Conservation (phyloP, 2,329 filamentous ascomycete genomes). For the Ophiocordyceps camponoti-rufipedis region DNA sequence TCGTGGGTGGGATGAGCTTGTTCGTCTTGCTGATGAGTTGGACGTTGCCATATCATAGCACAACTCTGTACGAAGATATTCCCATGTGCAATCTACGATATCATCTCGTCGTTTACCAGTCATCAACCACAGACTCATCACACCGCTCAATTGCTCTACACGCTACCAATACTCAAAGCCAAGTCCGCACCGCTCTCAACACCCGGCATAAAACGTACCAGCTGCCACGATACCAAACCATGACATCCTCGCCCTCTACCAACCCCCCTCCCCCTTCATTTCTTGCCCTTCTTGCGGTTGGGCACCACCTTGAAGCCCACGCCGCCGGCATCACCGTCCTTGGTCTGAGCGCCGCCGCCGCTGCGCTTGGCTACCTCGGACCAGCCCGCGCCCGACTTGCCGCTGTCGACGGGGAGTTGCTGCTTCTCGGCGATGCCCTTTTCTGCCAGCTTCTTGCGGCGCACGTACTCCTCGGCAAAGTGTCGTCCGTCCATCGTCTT, state of each 20-base stretch:
- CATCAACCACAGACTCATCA: too few relatives aligned
- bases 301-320: constrained; percentile 80
- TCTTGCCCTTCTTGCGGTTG: constrained; percentile 81
- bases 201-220: too few relatives aligned
- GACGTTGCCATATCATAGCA: too few relatives aligned
- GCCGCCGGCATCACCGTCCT: constrained; percentile 21
- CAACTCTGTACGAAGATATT: too few relatives aligned
- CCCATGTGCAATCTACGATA: too few relatives aligned
- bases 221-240: not conserved
- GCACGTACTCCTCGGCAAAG: constrained; percentile 87
- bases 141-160: too few relatives aligned
- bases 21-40: too few relatives aligned
- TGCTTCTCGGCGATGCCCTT: constrained; percentile 74
- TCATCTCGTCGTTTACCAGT: too few relatives aligned
- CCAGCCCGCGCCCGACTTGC: constrained; percentile 40
- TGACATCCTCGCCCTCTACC: too few relatives aligned
- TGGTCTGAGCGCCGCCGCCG: constrained; percentile 20
- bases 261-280: constrained; percentile 23
- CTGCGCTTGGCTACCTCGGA: constrained; percentile 96
- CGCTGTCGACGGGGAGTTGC: constrained; percentile 36
- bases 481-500: constrained; percentile 83
- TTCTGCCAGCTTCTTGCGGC: constrained; percentile 82
- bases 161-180: too few relatives aligned
- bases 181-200: too few relatives aligned
- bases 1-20: too few relatives aligned